Percentiles rank a stretch among this genome's conserved stretches.
These are phyloP conservation scores for Piper longum DNA, from an alignment of 164 flowering plant species.

Conservation along the genomic window DNA sequence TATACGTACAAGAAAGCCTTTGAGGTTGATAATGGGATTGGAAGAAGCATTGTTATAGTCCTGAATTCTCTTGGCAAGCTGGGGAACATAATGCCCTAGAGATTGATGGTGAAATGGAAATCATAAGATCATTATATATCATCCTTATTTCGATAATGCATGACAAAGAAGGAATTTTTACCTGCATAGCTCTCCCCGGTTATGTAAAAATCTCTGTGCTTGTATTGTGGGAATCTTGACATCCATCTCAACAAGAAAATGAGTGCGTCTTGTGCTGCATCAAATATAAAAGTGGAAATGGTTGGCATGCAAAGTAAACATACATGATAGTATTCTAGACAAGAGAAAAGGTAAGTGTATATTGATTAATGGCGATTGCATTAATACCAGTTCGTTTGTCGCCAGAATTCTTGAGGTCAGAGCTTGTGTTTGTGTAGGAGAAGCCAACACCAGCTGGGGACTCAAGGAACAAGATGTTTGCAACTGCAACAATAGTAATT, in stretches of 20 bases:
- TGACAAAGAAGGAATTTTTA: slow-evolving; percentile 4
- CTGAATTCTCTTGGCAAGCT: slow-evolving; percentile 50
- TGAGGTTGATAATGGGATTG: slow-evolving; percentile 50
- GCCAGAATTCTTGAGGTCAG: slow-evolving; percentile 52
- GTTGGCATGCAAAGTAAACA: neutral
- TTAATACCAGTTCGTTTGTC: slow-evolving; percentile 61
- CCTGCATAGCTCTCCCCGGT: slow-evolving; percentile 96
- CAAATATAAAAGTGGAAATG: neutral
- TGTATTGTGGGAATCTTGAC: slow-evolving; percentile 67
- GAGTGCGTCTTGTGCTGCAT: slow-evolving; percentile 65
- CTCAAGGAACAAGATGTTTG: slow-evolving; percentile 80
- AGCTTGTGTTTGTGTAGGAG: slow-evolving; percentile 70
- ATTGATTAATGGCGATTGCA: neutral
- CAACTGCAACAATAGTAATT: slow-evolving; percentile 23
- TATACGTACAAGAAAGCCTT: slow-evolving; percentile 71
- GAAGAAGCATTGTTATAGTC: slow-evolving; percentile 39
- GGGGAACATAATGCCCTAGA: slow-evolving; percentile 84
- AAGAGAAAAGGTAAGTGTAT: neutral
- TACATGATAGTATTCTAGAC: neutral
- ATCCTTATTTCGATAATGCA: neutral
- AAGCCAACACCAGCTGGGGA: slow-evolving; percentile 93
- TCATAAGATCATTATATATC: neutral
- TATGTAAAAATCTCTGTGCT: slow-evolving; percentile 64
- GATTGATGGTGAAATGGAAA: neutral
- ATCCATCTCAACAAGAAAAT: slow-evolving; percentile 60